Conservation (phyloP, 1,139 yeast species). For the Lodderomyces jiufengensis region DNA sequence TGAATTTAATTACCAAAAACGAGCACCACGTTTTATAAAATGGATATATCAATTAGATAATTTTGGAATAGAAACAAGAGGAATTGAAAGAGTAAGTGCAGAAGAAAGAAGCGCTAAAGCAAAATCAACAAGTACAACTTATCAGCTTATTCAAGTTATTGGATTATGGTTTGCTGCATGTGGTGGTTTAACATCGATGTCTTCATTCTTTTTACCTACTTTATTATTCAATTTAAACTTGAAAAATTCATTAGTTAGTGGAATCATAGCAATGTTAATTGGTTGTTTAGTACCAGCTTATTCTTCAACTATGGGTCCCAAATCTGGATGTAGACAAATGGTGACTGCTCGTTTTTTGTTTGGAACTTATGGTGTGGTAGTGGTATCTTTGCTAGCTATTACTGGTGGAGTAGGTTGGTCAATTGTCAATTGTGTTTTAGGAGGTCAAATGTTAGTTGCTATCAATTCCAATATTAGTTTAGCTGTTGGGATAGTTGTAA, state of each 20-base stretch:
- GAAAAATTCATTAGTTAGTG: conserved; percentile 56
- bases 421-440: conserved; percentile 77
- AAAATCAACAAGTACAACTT: conserved; percentile 37
- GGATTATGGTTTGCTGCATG: conserved; percentile 84
- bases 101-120: conserved; percentile 45
- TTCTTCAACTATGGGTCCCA: conserved; percentile 81
- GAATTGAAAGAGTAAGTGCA: conserved; percentile 74
- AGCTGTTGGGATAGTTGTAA: conserved; percentile 69
- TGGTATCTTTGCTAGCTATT: conserved; percentile 65
- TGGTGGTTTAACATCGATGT: conserved; percentile 83
- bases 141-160: conserved; percentile 56
- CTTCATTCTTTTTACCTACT: conserved; percentile 74
- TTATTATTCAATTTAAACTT: conserved; percentile 64
- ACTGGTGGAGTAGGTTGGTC: conserved; percentile 86
- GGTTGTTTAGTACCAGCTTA: conserved; percentile 80
- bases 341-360: conserved; percentile 73
- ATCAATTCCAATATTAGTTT: conserved; percentile 63
- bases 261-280: conserved; percentile 55
- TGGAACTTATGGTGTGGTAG: conserved; percentile 80
- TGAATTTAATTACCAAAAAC: too few species aligned
- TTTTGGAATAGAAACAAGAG: conserved; percentile 70
- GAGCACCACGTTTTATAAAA: not conserved
- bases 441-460: conserved; percentile 73
- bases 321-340: conserved; percentile 85
- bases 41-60: conserved; percentile 24